Evolutionary conservation across 2,329 filamentous ascomycete species (phyloP).

Genomic region (Sporothrix globosa): DNA sequence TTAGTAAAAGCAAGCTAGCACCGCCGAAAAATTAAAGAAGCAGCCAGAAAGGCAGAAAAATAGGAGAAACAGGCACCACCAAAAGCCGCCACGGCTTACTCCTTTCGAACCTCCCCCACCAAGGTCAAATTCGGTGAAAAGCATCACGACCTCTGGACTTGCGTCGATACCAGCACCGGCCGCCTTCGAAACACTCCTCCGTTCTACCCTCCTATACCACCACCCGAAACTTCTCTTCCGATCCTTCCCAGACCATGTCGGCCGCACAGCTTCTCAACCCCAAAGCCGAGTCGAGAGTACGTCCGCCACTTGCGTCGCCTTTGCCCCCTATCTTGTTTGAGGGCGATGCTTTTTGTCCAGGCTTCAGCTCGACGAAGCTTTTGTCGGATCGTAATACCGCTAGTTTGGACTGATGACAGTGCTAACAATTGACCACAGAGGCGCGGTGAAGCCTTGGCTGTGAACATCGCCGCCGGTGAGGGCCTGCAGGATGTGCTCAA

Average conservation of each 20-base stretch:
- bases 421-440: conserved; percentile 61
- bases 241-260: conserved; percentile 68
- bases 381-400: conserved; percentile 35
- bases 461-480: conserved; percentile 97
- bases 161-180: conserved; percentile 7
- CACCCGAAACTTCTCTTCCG: conserved; percentile 9
- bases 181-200: background rate
- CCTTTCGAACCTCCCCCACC: conserved; percentile 32
- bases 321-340: conserved; percentile 19
- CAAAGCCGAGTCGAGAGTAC: conserved; percentile 94
- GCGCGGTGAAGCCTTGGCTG: conserved; percentile 92
- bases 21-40: conserved; percentile 27
- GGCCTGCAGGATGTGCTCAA: conserved; percentile 92
- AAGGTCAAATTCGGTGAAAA: conserved; percentile 34
- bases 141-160: conserved; percentile 19
- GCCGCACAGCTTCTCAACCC: conserved; percentile 97
- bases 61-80: conserved; percentile 26
- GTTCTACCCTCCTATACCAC: background rate
- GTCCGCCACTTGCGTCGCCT: conserved; percentile 44
- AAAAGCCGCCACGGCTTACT: conserved; percentile 16
- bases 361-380: background rate
- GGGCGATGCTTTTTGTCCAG: background rate
- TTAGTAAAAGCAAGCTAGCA: conserved; percentile 17
- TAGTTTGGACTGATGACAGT: conserved; percentile 38
- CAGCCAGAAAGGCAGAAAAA: conserved; percentile 27